Conservation (phyloP, 345 rosid genomes). For the Citrus glauca region DNA sequence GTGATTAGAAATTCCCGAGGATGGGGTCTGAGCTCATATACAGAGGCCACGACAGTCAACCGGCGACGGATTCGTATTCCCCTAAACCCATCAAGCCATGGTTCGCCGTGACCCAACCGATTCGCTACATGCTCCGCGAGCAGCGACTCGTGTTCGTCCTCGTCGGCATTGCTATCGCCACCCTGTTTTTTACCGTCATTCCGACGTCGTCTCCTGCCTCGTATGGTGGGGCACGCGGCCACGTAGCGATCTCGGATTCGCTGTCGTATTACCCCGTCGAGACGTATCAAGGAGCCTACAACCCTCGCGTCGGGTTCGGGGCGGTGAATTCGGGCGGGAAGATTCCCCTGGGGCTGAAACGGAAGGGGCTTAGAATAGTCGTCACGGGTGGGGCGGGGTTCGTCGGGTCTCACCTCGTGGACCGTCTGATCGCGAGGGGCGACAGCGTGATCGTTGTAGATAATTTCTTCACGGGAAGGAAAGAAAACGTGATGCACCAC, state of each 20-base stretch:
- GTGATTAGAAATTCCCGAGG: neutral
- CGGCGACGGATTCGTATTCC: conserved; percentile 44
- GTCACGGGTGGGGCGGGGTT: conserved; percentile 99
- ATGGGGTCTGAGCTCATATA: conserved; percentile 82
- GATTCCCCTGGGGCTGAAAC: conserved; percentile 80
- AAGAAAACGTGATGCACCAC: conserved; percentile 97
- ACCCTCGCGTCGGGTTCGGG: conserved; percentile 34
- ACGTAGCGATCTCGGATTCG: conserved; percentile 29
- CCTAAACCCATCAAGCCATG: conserved; percentile 78
- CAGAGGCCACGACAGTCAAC: conserved; percentile 76
- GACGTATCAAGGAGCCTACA: conserved; percentile 23
- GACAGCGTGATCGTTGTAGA: conserved; percentile 97
- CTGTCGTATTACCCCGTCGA: conserved; percentile 21
- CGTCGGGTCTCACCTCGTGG: conserved; percentile 96
- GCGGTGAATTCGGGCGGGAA: conserved; percentile 54
- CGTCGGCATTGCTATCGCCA: conserved; percentile 83
- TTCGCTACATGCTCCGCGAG: conserved; percentile 82
- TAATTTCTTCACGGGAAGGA: conserved; percentile 96
- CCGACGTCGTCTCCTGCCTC: conserved; percentile 33
- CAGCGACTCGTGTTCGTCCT: conserved; percentile 88
- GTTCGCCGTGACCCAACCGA: conserved; percentile 53
- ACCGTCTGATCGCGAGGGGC: conserved; percentile 84
- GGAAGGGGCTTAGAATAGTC: conserved; percentile 76
- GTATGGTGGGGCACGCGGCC: neutral
- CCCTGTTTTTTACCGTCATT: conserved; percentile 53